Percentiles rank a stretch among this genome's conserved stretches.
phyloP scores from a whole-genome alignment of 768 basidiomycete genomes.

The Coprinopsis marcescibilis region DNA sequence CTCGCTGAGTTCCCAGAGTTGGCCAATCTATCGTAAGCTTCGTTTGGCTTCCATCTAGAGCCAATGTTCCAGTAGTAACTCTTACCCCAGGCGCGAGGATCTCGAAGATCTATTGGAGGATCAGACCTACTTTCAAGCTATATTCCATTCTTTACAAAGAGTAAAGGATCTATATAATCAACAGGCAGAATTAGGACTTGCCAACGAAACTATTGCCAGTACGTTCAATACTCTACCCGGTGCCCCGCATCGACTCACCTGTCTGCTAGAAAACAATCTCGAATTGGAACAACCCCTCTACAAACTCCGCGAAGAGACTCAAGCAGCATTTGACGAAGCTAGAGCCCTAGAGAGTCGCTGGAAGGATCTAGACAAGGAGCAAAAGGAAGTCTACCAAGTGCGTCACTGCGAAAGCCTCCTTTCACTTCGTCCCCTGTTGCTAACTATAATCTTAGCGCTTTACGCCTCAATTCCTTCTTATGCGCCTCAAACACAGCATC shows the following conservation, averaged over 20 bases:
- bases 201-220: constrained; percentile 88
- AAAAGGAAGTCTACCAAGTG: constrained; percentile 86
- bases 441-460: constrained; percentile 52
- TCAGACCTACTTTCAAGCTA: constrained; percentile 79
- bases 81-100: constrained; percentile 64
- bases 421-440: background rate
- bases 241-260: background rate
- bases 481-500: constrained; percentile 82
- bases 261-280: constrained; percentile 60
- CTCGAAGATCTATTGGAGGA: constrained; percentile 86
- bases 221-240: constrained; percentile 24
- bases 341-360: constrained; percentile 75
- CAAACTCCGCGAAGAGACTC: constrained; percentile 71
- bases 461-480: constrained; percentile 79
- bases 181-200: constrained; percentile 72
- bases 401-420: constrained; percentile 10
- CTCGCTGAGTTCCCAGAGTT: constrained; percentile 69
- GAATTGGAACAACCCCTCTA: constrained; percentile 73
- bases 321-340: constrained; percentile 85
- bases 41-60: background rate
- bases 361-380: constrained; percentile 85
- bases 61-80: background rate
- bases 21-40: constrained; percentile 59
- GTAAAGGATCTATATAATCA: constrained; percentile 73
- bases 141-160: constrained; percentile 71